Evolutionary conservation across 495 filamentous ascomycete genomes (phyloP).

Genomic region (Glutinoglossum americanum): DNA sequence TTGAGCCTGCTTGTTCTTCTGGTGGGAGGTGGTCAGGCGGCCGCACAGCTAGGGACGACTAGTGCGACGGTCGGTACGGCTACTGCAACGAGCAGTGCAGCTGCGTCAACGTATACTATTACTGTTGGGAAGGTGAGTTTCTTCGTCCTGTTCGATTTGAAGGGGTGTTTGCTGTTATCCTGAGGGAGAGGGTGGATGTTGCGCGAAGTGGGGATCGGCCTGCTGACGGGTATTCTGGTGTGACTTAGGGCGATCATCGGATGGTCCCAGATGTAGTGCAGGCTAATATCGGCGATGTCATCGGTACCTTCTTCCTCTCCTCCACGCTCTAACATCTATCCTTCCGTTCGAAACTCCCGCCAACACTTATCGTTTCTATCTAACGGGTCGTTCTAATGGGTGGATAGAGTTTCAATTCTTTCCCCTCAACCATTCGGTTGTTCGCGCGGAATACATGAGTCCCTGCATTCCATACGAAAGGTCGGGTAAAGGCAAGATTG

Average conservation of each 20-base stretch:
- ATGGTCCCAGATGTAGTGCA: slow-evolving; percentile 16
- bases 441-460: slow-evolving; percentile 27
- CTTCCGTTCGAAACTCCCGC: background rate
- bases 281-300: slow-evolving; percentile 20
- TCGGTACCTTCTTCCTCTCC: slow-evolving; percentile 12
- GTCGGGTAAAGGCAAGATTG: slow-evolving; percentile 16
- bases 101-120: background rate
- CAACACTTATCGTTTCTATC: background rate
- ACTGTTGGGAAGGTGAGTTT: background rate
- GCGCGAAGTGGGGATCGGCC: background rate
- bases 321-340: background rate
- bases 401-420: slow-evolving; percentile 32
- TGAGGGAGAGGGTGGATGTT: background rate
- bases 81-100: background rate
- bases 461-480: slow-evolving; percentile 39
- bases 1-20: background rate
- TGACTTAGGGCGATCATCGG: slow-evolving; percentile 11
- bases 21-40: background rate
- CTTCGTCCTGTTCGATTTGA: background rate
- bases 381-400: background rate
- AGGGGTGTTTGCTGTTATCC: background rate
- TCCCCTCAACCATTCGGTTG: slow-evolving; percentile 36
- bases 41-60: background rate
- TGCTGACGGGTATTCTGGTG: background rate
- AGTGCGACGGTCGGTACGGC: background rate